These are phyloP conservation scores for Hydnomerulius pinastri DNA, from an alignment of 768 basidiomycete species.

Conservation along the genomic window DNA sequence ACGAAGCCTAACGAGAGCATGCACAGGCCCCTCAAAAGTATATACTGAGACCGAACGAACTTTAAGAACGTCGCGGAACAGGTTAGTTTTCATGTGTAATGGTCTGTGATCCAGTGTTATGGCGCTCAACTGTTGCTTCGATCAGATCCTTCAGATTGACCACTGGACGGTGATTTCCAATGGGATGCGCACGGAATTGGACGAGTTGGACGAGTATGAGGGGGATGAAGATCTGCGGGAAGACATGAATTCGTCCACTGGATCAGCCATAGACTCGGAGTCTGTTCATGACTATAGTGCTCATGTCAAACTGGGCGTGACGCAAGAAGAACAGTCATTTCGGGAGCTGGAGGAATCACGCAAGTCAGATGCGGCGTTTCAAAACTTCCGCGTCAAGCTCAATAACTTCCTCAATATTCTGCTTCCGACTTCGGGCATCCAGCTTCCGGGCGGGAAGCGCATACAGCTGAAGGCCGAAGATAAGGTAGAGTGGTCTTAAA, in stretches of 20 bases:
- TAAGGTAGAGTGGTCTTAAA: too few species aligned
- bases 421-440: neutral
- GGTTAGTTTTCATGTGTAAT: conserved; percentile 23
- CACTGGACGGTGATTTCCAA: neutral
- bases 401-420: neutral
- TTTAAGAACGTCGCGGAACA: conserved; percentile 35
- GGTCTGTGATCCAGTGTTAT: neutral
- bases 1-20: too few species aligned
- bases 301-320: neutral
- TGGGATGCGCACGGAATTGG: conserved; percentile 5
- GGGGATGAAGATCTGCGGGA: neutral
- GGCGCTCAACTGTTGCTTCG: neutral
- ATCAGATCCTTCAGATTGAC: conserved; percentile 5
- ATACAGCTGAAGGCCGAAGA: neutral
- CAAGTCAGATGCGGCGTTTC: neutral
- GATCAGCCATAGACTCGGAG: too few species aligned
- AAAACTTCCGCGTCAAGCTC: conserved; percentile 2
- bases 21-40: too few species aligned
- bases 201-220: conserved; percentile 18
- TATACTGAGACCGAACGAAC: conserved; percentile 34
- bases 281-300: neutral
- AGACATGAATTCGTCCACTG: neutral
- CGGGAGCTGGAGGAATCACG: neutral
- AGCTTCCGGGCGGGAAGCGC: neutral
- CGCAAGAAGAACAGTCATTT: neutral